Evolutionary conservation across 1,139 yeast genomes (phyloP).

Genomic region (Candida sanyaensis): DNA sequence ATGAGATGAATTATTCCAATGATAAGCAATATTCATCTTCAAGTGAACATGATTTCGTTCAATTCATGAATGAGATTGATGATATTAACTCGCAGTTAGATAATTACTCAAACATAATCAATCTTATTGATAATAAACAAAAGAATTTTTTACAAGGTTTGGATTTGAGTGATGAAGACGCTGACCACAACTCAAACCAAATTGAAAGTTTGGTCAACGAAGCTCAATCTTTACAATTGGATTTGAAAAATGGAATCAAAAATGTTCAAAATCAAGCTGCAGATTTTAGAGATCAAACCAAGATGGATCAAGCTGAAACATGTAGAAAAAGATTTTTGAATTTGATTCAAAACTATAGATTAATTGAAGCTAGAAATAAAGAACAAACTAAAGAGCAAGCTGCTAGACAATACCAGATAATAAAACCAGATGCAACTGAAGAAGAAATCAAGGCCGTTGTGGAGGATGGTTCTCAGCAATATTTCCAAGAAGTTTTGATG

Average conservation of each 20-base stretch:
- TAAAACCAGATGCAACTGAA: constrained; percentile 90
- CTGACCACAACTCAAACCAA: constrained; percentile 70
- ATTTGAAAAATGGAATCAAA: constrained; percentile 75
- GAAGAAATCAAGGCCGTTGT: constrained; percentile 82
- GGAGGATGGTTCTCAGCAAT: constrained; percentile 84
- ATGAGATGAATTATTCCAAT: constrained; percentile 34
- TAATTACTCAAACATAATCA: constrained; percentile 75
- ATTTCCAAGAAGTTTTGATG: constrained; percentile 90
- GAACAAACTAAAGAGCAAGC: constrained; percentile 86
- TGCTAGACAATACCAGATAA: constrained; percentile 88
- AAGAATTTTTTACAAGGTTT: constrained; percentile 79
- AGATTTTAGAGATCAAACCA: constrained; percentile 73
- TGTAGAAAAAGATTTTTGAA: constrained; percentile 83
- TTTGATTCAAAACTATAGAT: constrained; percentile 82
- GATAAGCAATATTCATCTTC: constrained; percentile 22
- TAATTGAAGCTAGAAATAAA: constrained; percentile 83
- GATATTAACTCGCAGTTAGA: constrained; percentile 78
- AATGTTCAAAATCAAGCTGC: constrained; percentile 60
- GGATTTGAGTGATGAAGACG: constrained; percentile 73
- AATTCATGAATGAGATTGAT: constrained; percentile 82
- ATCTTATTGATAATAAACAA: constrained; percentile 80
- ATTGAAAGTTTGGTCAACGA: constrained; percentile 77
- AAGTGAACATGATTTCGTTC: constrained; percentile 61
- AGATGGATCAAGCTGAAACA: constrained; percentile 88
- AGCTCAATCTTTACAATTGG: constrained; percentile 75